Evolutionary conservation across 805 yeast species (phyloP).

Genomic region (Starmerella vitae): DNA sequence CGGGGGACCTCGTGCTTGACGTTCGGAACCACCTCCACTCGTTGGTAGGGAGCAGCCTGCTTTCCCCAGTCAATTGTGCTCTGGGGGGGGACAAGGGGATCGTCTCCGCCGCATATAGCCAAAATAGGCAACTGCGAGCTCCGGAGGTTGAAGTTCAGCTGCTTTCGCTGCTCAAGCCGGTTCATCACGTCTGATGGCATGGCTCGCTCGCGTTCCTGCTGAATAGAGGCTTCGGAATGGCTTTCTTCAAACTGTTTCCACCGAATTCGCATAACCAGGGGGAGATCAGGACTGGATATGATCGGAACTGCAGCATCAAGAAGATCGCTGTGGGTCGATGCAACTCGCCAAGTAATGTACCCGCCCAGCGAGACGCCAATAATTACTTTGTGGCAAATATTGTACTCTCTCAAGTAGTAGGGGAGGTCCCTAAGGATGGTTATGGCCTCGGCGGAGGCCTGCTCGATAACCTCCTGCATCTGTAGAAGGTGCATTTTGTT

Average conservation of each 20-base stretch:
- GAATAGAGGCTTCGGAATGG: constrained; percentile 11
- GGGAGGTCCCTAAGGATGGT: constrained; percentile 36
- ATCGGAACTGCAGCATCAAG: constrained; percentile 33
- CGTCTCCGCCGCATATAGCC: constrained; percentile 28
- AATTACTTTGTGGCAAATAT: constrained; percentile 26
- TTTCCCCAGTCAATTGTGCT: constrained; percentile 26
- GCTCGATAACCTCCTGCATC: constrained; percentile 37
- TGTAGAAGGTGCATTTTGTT: constrained; percentile 40
- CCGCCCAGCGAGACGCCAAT: constrained; percentile 47
- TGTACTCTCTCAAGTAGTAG: constrained; percentile 23
- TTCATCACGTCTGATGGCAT: constrained; percentile 7
- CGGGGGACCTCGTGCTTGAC: constrained; percentile 26
- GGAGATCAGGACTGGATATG: constrained; percentile 38
- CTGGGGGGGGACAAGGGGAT: constrained; percentile 28
- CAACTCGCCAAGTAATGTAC: constrained; percentile 38
- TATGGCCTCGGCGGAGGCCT: constrained; percentile 34
- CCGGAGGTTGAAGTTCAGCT: constrained; percentile 2
- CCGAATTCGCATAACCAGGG: constrained; percentile 34
- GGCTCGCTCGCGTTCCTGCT: constrained; percentile 7
- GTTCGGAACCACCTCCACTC: constrained; percentile 22
- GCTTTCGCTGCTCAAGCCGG: background rate
- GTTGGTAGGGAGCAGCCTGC: constrained; percentile 16
- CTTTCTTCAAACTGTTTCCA: constrained; percentile 11
- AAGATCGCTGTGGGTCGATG: constrained; percentile 30
- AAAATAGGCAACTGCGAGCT: constrained; percentile 18